These are phyloP conservation scores for Pseudoturritis turrita DNA, from an alignment of 345 rosid genomes.

Conservation along the genomic window DNA sequence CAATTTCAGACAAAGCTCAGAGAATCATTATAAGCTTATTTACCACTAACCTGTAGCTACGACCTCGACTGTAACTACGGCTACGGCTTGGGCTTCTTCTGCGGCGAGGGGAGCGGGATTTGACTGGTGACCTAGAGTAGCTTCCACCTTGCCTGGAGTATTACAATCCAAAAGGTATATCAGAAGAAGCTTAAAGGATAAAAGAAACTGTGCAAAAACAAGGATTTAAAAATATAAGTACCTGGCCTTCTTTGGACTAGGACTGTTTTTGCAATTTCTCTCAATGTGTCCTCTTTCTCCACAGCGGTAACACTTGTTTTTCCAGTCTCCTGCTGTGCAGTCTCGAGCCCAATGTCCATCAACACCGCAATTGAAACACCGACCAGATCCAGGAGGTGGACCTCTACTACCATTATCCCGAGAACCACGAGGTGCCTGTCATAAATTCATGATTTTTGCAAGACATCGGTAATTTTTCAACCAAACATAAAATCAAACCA, in stretches of 20 bases:
- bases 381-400: constrained; percentile 95
- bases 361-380: constrained; percentile 93
- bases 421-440: constrained; percentile 80
- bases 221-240: neutral
- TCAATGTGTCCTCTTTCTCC: constrained; percentile 97
- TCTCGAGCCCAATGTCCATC: constrained; percentile 99
- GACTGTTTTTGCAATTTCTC: constrained; percentile 85
- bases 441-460: neutral
- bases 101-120: constrained; percentile 54
- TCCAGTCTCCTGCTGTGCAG: constrained; percentile 97
- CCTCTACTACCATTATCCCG: constrained; percentile 63
- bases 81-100: constrained; percentile 69
- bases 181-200: neutral
- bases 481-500: neutral
- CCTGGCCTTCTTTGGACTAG: constrained; percentile 64
- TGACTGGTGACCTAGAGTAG: constrained; percentile 68
- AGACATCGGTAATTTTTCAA: neutral
- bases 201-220: neutral
- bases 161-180: constrained; percentile 1
- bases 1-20: neutral
- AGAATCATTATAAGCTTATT: no score
- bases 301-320: constrained; percentile 93
- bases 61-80: constrained; percentile 83
- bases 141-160: constrained; percentile 47
- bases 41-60: constrained; percentile 60